These are phyloP conservation scores for Adansonia rubrostipa DNA, from an alignment of 441 rosid genomes.

Conservation along the genomic window DNA sequence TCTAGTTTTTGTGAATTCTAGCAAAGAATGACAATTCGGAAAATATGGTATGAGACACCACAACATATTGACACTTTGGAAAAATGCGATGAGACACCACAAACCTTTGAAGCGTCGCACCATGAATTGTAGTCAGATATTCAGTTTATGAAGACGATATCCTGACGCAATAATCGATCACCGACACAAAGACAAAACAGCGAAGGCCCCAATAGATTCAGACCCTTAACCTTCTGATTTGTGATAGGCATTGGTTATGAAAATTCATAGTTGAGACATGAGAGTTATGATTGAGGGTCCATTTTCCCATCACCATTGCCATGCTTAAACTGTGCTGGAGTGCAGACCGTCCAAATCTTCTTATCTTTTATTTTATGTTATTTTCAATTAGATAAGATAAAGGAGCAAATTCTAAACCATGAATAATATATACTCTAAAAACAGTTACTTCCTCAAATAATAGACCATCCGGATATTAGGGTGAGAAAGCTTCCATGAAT, in stretches of 20 bases:
- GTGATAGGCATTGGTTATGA: background rate
- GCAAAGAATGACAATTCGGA: too few relatives aligned
- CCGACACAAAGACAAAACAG: background rate
- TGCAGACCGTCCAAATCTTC: background rate
- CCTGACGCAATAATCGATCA: background rate
- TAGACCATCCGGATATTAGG: too few relatives aligned
- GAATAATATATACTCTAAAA: background rate
- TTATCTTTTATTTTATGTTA: background rate
- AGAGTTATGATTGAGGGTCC: background rate
- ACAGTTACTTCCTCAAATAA: too few relatives aligned
- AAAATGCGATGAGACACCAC: background rate
- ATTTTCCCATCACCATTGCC: background rate
- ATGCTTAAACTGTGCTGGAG: background rate
- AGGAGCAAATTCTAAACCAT: background rate
- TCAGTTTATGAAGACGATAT: conserved; percentile 2
- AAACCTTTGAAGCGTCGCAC: background rate
- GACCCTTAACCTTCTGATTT: background rate
- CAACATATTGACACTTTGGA: background rate
- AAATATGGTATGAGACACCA: too few relatives aligned
- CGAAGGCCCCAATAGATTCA: background rate
- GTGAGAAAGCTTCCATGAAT: too few relatives aligned
- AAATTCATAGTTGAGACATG: background rate
- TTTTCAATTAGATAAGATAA: background rate
- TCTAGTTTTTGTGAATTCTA: too few relatives aligned
- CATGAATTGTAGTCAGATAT: background rate